Evolutionary conservation across 2,329 filamentous ascomycete species (phyloP), one percentile per base, ranked within the genome.

Genomic region (Penicillium sp.): DNA sequence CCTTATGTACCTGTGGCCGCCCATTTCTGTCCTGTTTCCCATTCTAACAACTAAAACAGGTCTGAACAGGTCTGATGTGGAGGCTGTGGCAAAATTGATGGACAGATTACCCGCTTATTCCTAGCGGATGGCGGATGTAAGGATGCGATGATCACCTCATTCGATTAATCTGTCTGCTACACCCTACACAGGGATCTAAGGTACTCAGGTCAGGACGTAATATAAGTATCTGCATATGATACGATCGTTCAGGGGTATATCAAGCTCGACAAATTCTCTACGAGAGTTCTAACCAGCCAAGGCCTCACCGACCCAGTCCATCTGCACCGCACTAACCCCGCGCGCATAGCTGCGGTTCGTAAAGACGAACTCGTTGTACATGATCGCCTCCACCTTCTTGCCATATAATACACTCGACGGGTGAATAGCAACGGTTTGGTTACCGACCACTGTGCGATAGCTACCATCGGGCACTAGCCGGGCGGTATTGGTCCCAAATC

Each of bases 331-430:
- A 65, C 80, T 83, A 6, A 84, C 82, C 3, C 79, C 77, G 42
- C 81, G 72, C 12, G 80, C 82, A 70, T 83, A 86, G 46, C 79
- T 80, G 56, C 79, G 79, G 38, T 78, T 83, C 18, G 82, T 86
- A 60, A 81, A 86, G 2, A 85, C 80, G 64, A 82, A 84, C 64
- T 85, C 82, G 51, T 80, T 82, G 59, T 83, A 86, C 64, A 85
- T 72, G 46, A 86, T 81, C 2, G 79, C 82, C 66, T 83, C 81
- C 5, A 81, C 72, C 55, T 80, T 81, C 60, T 77, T 78, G 18
- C 80, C 79, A 59, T 81, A 82, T 6, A 84, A 64, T 12, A 81
- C 79, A 52, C 79, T 83, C 6, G 77, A 79, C 0, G 81, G 81
- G 50, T 85, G 82, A 33, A 86, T 83, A 0, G 81, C 76, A 1